Evolutionary conservation across 1,139 yeast species (phyloP), one percentile per base, ranked within the genome.

Genomic region (Ashbya aceris): DNA sequence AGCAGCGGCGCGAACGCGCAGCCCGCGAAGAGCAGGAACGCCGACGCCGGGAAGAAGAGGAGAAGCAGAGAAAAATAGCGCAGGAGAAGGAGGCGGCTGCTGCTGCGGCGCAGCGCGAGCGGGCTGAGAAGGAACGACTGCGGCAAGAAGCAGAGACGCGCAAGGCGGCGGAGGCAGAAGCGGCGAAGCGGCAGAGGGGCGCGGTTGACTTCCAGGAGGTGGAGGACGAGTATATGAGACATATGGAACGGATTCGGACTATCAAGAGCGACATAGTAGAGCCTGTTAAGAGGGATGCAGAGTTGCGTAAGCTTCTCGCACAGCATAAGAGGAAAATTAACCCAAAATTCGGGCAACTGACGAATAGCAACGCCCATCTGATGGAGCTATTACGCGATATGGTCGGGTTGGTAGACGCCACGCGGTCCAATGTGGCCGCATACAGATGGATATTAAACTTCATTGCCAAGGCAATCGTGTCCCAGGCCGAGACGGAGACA

Each of bases 401-500:
- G 3, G 55, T 67, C 2, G 62, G 53, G 4, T 58, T 79, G 29
- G 64, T 87, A 9, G 61, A 59, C 4, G 68, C 71, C 27, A 73
- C 83, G 0, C 66, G 68, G 40, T 43, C 53, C 1, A 62, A 71
- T 44, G 71, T 70, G 1, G 57, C 81, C 11, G 82, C 79, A 0
- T 81, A 68, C 54, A 63, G 72, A 33, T 89, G 95, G 87, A 71
- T 82, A 10, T 64, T 87, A 30, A 91, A 91, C 56, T 83, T 81
- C 54, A 73, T 83, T 30, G 83, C 96, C 7, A 91, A 91, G 57
- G 83, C 93, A 1, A 66, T 87, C 1, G 84, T 91, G 1, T 78
- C 83, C 33, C 98, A 93, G 64, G 94, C 96, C 1, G 97, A 87
- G 62, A 77, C 95, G 0, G 98, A 91, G 62, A 89, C 86, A 9